A percentile compares a stretch with the other conserved stretches of the same genome.
phyloP scores from a whole-genome alignment of 2,329 filamentous ascomycete genomes.

The Neonectria hederae region DNA sequence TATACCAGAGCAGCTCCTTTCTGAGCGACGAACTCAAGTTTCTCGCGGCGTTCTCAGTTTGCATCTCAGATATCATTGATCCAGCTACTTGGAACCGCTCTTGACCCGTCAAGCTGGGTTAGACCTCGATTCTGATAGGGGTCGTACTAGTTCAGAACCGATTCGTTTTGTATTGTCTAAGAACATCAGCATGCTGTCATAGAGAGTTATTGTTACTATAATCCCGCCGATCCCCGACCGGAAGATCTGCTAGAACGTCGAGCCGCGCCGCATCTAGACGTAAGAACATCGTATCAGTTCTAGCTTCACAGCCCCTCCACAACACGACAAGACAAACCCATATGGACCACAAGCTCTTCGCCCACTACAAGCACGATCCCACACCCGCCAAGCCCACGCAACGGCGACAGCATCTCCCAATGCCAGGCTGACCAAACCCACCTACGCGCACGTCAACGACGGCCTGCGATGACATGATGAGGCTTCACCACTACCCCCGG shows the following conservation, averaged over 20 bases:
- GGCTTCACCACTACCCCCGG: neutral
- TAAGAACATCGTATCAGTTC: neutral
- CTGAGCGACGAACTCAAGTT: neutral
- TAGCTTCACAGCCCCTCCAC: neutral
- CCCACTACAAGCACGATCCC: neutral
- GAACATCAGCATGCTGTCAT: neutral
- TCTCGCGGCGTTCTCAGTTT: neutral
- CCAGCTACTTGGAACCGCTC: too few relatives aligned
- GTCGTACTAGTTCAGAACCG: neutral
- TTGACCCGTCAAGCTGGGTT: too few relatives aligned
- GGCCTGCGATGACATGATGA: conserved; percentile 13
- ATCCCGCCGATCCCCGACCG: too few relatives aligned
- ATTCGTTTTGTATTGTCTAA: neutral
- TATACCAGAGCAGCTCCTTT: neutral
- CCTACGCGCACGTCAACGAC: conserved; percentile 19
- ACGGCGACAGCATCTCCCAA: neutral
- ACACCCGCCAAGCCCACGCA: neutral
- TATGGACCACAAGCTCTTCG: neutral
- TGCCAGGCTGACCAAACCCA: neutral
- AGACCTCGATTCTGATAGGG: neutral
- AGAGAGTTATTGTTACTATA: too few relatives aligned
- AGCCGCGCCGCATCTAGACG: too few relatives aligned
- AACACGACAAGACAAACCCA: neutral
- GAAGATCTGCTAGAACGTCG: too few relatives aligned
- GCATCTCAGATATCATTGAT: neutral